Base-by-base conservation (phyloP, 495 filamentous ascomycete species). In the Podospora pseudocomata region DNA sequence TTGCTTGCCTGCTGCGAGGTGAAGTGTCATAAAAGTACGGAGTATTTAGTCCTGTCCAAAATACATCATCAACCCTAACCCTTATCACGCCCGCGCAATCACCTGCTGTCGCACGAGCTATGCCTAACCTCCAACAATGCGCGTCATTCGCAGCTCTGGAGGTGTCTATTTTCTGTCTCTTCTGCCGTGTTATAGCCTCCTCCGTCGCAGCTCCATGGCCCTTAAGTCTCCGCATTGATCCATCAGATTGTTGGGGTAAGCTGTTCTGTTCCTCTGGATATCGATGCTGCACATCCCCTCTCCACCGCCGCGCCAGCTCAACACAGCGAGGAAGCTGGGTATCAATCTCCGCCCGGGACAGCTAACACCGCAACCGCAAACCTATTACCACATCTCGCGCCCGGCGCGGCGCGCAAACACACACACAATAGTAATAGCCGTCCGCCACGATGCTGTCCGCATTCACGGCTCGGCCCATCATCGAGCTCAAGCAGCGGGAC, bases 401-500 rank as follows among this genome's bases (percentile, higher is more conserved):
- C 39, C 9, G 39, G 39, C 39, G 39, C 39, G 39, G 20, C 20
- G 20, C 20, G 20, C 20, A 23, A 23, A 23, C 39, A 49, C 7
- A 32, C 7, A 49, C 7, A 49, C 9, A 11, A 7, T 7, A 49
- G 3, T 49, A 49, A 16, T 49, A 49, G 39, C 11, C 9, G 39
- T 49, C 39, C 13, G 39, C 13, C 75, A 83, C 83, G 82, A 99
- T 99, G 95, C 89, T 98, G 80, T 96, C 95, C 81, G 94, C 96
- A 78, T 99, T 99, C 82, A 94, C 89, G 71, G 93, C 95, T 85
- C 91, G 91, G 76, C 91, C 96, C 70, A 91, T 98, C 74, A 90
- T 97, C 84, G 95, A 99, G 89, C 90, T 99, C 69, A 94, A 90
- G 81, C 88, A 88, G 74, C 89, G 92, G 75, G 95, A 98, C 85